These are phyloP conservation scores for Dryas drummondii DNA, from an alignment of 306 rosid species.

Conservation along the genomic window DNA sequence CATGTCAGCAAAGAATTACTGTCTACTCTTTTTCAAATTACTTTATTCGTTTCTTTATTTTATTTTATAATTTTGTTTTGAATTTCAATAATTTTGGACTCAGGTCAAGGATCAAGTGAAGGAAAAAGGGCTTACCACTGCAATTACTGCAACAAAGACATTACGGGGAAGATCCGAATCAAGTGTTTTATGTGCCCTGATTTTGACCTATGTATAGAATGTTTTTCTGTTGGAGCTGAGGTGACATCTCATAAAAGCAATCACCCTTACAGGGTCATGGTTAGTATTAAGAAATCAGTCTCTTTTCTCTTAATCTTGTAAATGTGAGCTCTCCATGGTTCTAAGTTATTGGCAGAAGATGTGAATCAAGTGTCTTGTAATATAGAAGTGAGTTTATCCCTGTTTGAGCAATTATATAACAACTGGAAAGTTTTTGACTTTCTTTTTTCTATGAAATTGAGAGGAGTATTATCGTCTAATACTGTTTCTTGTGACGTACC, in stretches of 20 bases:
- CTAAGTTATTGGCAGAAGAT: not conserved
- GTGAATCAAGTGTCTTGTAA: conserved; percentile 1
- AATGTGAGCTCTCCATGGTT: not conserved
- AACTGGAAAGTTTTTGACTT: not conserved
- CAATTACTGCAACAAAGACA: conserved; percentile 96
- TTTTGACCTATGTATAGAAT: conserved; percentile 93
- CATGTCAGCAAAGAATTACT: not conserved
- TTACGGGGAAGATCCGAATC: conserved; percentile 88
- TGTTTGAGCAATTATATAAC: conserved; percentile 8
- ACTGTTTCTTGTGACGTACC: not conserved
- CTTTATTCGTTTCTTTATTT: not conserved
- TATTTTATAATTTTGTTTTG: not conserved
- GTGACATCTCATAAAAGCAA: conserved; percentile 83
- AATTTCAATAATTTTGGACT: conserved; percentile 15
- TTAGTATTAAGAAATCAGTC: conserved; percentile 34
- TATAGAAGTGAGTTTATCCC: not conserved
- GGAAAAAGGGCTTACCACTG: conserved; percentile 94
- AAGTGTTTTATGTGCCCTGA: conserved; percentile 93
- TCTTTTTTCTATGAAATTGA: not conserved
- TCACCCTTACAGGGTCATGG: conserved; percentile 94
- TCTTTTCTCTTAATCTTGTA: not conserved
- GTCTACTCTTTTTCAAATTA: not conserved
- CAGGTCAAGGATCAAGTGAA: conserved; percentile 85
- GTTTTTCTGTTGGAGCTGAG: conserved; percentile 97
- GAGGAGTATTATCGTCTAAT: not conserved